These are phyloP conservation scores for Candida sithepensis DNA, from an alignment of 805 yeast genomes.

Conservation along the genomic window DNA sequence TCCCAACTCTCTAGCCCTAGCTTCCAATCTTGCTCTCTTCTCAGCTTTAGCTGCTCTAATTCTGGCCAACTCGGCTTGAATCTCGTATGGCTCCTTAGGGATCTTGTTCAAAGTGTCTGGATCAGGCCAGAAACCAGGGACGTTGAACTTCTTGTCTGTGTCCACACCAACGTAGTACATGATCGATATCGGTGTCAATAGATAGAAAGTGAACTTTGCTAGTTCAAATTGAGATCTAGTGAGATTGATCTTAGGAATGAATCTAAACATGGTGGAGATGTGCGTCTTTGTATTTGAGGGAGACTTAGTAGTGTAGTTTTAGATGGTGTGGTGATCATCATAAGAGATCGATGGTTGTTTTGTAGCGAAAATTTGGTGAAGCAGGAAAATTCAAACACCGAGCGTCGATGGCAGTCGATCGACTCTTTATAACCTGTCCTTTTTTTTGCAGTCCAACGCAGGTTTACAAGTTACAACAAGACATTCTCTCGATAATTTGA, in stretches of 20 bases:
- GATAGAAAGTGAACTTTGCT: constrained; percentile 74
- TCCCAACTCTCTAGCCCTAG: constrained; percentile 66
- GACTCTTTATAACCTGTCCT: too few species aligned
- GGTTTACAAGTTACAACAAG: too few species aligned
- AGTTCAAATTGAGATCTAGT: constrained; percentile 53
- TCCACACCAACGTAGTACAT: constrained; percentile 93
- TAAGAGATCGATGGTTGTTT: too few species aligned
- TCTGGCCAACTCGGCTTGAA: constrained; percentile 86
- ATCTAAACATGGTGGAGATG: not conserved
- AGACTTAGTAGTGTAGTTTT: too few species aligned
- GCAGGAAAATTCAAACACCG: not conserved
- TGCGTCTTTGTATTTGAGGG: too few species aligned
- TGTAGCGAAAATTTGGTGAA: too few species aligned
- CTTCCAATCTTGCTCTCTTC: constrained; percentile 70
- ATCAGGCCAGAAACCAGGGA: constrained; percentile 97
- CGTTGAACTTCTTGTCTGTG: constrained; percentile 82
- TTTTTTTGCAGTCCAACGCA: too few species aligned
- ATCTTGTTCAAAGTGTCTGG: constrained; percentile 86
- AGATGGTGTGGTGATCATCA: too few species aligned
- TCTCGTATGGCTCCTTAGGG: constrained; percentile 90
- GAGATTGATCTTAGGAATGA: constrained; percentile 25
- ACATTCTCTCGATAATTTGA: too few species aligned
- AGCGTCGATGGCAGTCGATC: not conserved
- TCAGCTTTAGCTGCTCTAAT: constrained; percentile 73
- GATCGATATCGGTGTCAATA: constrained; percentile 81